phyloP scores from a whole-genome alignment of 192 early-diverging fungal species.

The Chytriomyces confervae region DNA sequence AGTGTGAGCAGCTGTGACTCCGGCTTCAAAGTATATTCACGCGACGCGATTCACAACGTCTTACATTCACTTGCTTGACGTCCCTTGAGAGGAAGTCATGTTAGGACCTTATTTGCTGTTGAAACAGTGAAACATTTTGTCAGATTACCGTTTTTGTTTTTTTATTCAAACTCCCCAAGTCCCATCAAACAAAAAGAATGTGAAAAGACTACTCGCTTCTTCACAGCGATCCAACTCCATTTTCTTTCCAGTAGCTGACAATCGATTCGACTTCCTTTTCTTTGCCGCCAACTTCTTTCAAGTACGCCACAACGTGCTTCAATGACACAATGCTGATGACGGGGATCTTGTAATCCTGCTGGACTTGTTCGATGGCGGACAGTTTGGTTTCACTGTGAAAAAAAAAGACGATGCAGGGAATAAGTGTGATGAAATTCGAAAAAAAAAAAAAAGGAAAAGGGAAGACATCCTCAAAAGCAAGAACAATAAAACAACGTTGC shows the following conservation, averaged over 20 bases:
- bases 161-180: no score
- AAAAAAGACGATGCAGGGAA: neutral
- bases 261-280: conserved; percentile 71
- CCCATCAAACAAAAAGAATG: no score
- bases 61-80: no score
- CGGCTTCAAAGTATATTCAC: no score
- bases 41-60: no score
- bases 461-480: neutral
- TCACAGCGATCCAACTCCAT: conserved; percentile 65
- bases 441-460: neutral
- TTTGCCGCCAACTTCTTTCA: conserved; percentile 73
- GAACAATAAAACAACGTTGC: neutral
- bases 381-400: conserved; percentile 58
- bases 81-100: no score
- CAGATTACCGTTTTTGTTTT: no score
- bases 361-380: conserved; percentile 92
- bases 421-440: neutral
- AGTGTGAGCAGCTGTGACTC: no score
- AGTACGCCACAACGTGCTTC: conserved; percentile 85
- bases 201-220: neutral
- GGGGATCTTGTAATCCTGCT: conserved; percentile 76
- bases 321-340: conserved; percentile 88
- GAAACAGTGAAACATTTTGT: no score
- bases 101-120: no score
- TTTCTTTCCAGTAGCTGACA: conserved; percentile 78